Percentiles rank a stretch among this genome's conserved stretches.
Evolutionary conservation across 2,329 filamentous ascomycete genomes (phyloP).

Genomic region (Polytolypa hystricis): DNA sequence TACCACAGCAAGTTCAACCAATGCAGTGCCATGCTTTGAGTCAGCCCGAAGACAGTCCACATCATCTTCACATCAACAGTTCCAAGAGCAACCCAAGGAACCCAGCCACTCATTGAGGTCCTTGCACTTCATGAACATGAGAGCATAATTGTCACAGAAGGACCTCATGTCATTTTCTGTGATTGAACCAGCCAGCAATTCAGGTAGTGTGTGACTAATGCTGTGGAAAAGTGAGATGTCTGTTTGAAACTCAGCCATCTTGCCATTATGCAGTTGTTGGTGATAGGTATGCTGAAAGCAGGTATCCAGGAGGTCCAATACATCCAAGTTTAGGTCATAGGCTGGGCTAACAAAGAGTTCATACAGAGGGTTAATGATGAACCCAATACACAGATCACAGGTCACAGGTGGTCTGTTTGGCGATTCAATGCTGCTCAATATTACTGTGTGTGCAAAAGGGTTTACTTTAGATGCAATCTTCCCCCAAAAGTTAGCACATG

Average conservation of each 20-base stretch:
- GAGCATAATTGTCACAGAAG: neutral
- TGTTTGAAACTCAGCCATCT: no score
- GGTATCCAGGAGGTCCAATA: neutral
- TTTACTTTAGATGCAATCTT: neutral
- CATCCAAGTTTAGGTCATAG: neutral
- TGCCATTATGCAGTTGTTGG: no score
- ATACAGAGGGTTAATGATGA: constrained; percentile 1
- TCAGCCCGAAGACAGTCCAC: no score
- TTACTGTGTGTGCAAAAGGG: neutral
- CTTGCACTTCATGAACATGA: neutral
- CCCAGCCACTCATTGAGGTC: no score
- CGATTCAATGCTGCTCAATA: constrained; percentile 1
- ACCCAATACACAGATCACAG: constrained; percentile 1
- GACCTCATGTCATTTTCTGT: constrained; percentile 2
- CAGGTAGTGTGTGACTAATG: neutral
- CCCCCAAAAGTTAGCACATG: neutral
- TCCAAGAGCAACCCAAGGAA: no score
- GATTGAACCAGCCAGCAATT: neutral
- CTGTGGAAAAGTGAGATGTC: no score
- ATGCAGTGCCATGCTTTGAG: no score
- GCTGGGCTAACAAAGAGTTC: neutral
- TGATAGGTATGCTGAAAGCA: no score
- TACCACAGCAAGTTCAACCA: no score
- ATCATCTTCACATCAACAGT: no score
- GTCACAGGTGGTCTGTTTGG: constrained; percentile 1